A percentile compares a stretch with the other conserved stretches of the same genome.
Conservation (phyloP, 2,329 filamentous ascomycete species). For the Fusarium sp. region DNA sequence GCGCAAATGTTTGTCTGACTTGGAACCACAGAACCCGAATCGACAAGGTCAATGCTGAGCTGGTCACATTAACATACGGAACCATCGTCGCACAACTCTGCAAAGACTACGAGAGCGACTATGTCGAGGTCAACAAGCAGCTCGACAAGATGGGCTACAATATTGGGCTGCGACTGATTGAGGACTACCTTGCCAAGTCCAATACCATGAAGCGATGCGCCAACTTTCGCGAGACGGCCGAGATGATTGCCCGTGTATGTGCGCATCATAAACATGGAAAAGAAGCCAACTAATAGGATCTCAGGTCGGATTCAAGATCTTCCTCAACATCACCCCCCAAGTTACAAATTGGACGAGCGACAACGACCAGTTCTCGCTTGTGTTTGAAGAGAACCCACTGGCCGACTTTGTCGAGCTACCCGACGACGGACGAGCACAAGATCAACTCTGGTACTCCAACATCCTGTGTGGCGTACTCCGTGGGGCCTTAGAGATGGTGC, state of each 20-base stretch:
- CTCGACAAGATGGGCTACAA: conserved; percentile 99
- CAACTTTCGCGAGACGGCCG: conserved; percentile 94
- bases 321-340: conserved; percentile 92
- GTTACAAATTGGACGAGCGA: conserved; percentile 97
- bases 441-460: conserved; percentile 98
- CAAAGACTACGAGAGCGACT: conserved; percentile 94
- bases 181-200: conserved; percentile 96
- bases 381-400: conserved; percentile 96
- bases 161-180: conserved; percentile 92
- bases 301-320: conserved; percentile 98
- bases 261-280: no score
- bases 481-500: conserved; percentile 96
- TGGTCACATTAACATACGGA: conserved; percentile 96
- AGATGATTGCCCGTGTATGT: conserved; percentile 88
- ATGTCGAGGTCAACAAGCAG: conserved; percentile 95
- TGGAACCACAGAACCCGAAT: conserved; percentile 75
- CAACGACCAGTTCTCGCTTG: conserved; percentile 92
- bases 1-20: conserved; percentile 22
- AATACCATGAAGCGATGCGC: conserved; percentile 86
- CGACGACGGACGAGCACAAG: conserved; percentile 92
- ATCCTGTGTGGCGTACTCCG: conserved; percentile 92
- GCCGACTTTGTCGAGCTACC: conserved; percentile 98
- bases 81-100: conserved; percentile 97
- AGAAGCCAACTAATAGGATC: conserved; percentile 30
- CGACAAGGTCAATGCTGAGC: conserved; percentile 97